Base-by-base conservation (phyloP, 768 basidiomycete genomes). In the Tylopilus felleus region DNA sequence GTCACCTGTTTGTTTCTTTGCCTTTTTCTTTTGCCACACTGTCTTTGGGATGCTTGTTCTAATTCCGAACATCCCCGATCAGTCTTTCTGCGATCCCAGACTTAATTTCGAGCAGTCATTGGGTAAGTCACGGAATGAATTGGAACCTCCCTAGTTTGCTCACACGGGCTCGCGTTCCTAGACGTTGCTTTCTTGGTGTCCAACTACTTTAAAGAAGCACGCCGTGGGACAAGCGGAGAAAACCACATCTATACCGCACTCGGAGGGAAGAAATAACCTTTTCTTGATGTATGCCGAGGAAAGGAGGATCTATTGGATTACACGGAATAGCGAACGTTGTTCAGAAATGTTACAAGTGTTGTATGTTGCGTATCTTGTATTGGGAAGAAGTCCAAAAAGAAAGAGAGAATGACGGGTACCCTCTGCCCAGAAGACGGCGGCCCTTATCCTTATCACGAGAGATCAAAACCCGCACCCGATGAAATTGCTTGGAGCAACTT, bases 61-160 rank as follows among this genome's bases (percentile, higher is more conserved):
- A 5, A 53, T 49, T 17, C 41, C 33, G 48, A 39, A 28, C n/a
- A 40, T 45, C 43, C 13, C 25, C 52, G 38, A 31, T 4, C 52
- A 90, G 88, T 85, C 88, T 1, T 96, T 96, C 74, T 98, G 96
- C 66, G 95, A 98, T 74, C 96, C 94, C 2, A 75, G 95, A 42
- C 73, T 98, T 58, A 96, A 97, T 69, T 93, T 93, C 61, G 94
- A 96, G 71, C 94, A 96, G 69, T 88, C 87, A 42, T 78, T 98
- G n/a, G 92, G 92, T 93, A 60, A 56, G 83, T 75, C n/a, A 9
- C 9, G 13, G 19, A 16, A 35, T 21, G 5, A 0, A 14, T 25
- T 2, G 0, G 17, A 13, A 40, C 19, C 21, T 39, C 12, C 19
- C 51, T 13, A 2, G 9, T 4, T 51, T 25, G 9, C 49, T 57